Evolutionary conservation across 176 grass and related monocot genomes (phyloP), one percentile per base, ranked within the genome.

Genomic region (Elymus sibiricus): DNA sequence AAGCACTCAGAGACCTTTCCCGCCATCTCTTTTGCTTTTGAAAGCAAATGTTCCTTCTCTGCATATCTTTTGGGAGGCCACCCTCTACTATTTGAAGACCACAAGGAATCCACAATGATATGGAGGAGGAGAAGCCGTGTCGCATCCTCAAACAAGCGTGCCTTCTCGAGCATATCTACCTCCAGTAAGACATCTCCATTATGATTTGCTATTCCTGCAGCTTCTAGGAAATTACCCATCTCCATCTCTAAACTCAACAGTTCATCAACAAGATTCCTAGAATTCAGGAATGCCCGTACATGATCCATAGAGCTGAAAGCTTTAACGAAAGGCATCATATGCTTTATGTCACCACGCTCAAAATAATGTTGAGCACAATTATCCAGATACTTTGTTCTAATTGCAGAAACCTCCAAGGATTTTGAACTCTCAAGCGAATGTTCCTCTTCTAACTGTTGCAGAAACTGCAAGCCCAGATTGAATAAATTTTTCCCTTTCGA

Each of bases 181-280:
- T 98, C 95, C 31, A 95, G 51, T 46, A 90, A 78, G 43, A 88
- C 4, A 79, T 98, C 39, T 39, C 82, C 89, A 90, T 81, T 91
- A 35, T 14, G 62, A 61, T 86, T 80, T 70, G 88, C 86, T 88
- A 97, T 93, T 17, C 3, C 73, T 25, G 89, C 82, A 79, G 90
- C 93, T 83, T 95, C 91, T 22, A 85, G 10, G 32, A 91, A 98
- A 85, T 98, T 98, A 37, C 77, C 91, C 38, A 87, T 77, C 64
- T 95, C 90, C 27, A 91, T 82, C 85, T 98, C 95, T 46, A 95
- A 28, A 39, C 28, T 90, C 64, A 98, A 43, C 85, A 98, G 31
- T 65, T 95, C 87, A 85, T 93, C 89, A 44, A 90, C 31, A 90
- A 82, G 83, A 66, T 85, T 72, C 64, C 34, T 85, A 25, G 75